Base-by-base conservation (phyloP, 768 basidiomycete species). In the Tricholomella constricta region DNA sequence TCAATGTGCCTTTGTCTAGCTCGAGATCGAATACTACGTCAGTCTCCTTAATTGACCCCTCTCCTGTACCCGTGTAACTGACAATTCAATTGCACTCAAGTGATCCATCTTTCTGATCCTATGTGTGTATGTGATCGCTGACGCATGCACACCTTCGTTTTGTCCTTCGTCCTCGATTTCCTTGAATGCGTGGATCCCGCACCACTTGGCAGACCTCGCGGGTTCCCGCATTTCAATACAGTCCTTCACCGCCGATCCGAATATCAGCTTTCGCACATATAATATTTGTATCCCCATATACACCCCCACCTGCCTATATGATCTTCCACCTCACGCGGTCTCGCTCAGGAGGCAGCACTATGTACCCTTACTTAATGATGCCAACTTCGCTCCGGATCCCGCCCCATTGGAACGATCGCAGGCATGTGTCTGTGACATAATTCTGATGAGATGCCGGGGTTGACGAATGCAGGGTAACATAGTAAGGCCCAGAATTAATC, bases 1-100 rank as follows among this genome's bases (percentile, higher is more conserved):
- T 56, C 17, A 49, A 15, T 38, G 26, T 46, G 47, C 54, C 47
- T 25, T 43, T 22, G 34, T 48, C 32, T 36, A 98, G 95, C 79
- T 98, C 62, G 95, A 98, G 75, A 91, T 98, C 53, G 95, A 98
- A 64, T 94, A 94, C 73, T 94, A 94, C 71, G 89, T 91, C 49
- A 73, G 89, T 81, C 11, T 37, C 57, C 47, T 46, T 56, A 55
- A 64, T 59, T 56, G 46, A 15, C 42, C 41, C 43, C 38, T 22
- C 40, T 20, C 20, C 7, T 22, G 15, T 29, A 17, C 22, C 20
- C 36, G 17, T 37, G 20, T 32, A n/a, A 45, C 46, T 55, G 48
- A 50, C 37, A 15, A 10, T 42, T 47, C n/a, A 11, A 37, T 25
- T 49, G 23, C 25, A 2, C 12, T 41, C 23, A 44, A 65, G 61